Conservation (phyloP, 2,329 filamentous ascomycete genomes). For the Epichloe gansuensis region DNA sequence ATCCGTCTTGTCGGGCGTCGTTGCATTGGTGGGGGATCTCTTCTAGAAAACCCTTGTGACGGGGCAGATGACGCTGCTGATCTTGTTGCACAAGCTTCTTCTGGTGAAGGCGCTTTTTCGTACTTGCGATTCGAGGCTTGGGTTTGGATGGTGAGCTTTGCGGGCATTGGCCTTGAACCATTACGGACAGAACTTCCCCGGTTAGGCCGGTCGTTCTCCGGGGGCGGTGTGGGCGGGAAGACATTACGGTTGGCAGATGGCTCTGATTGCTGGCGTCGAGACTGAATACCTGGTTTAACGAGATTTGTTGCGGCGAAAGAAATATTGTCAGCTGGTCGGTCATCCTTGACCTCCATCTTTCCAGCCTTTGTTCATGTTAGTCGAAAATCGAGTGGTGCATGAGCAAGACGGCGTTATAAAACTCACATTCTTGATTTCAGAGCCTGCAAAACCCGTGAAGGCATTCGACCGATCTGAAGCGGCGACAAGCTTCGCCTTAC, state of each 20-base stretch:
- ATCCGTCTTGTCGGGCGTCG: slow-evolving; percentile 18
- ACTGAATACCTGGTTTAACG: slow-evolving; percentile 72
- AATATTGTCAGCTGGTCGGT: slow-evolving; percentile 69
- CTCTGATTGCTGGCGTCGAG: slow-evolving; percentile 73
- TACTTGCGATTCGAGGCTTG: slow-evolving; percentile 40
- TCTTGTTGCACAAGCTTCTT: slow-evolving; percentile 22
- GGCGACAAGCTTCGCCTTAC: slow-evolving; percentile 86
- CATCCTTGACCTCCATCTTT: slow-evolving; percentile 52
- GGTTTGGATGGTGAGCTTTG: slow-evolving; percentile 49
- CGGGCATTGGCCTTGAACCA: slow-evolving; percentile 46
- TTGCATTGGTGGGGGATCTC: slow-evolving; percentile 19
- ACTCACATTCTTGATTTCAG: slow-evolving; percentile 62
- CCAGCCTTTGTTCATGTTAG: slow-evolving; percentile 28
- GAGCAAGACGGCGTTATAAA: neutral
- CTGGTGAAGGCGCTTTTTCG: slow-evolving; percentile 40
- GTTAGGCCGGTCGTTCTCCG: slow-evolving; percentile 64
- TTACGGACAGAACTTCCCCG: slow-evolving; percentile 49
- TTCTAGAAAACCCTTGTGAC: slow-evolving; percentile 31
- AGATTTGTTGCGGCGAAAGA: slow-evolving; percentile 90
- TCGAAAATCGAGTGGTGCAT: slow-evolving; percentile 2
- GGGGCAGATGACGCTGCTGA: slow-evolving; percentile 33
- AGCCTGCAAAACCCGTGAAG: slow-evolving; percentile 69
- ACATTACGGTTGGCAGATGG: slow-evolving; percentile 66
- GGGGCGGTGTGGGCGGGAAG: slow-evolving; percentile 96
- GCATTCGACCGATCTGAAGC: slow-evolving; percentile 70